phyloP scores from a whole-genome alignment of 1,284 basidiomycete species.

The Caloboletus inedulis region DNA sequence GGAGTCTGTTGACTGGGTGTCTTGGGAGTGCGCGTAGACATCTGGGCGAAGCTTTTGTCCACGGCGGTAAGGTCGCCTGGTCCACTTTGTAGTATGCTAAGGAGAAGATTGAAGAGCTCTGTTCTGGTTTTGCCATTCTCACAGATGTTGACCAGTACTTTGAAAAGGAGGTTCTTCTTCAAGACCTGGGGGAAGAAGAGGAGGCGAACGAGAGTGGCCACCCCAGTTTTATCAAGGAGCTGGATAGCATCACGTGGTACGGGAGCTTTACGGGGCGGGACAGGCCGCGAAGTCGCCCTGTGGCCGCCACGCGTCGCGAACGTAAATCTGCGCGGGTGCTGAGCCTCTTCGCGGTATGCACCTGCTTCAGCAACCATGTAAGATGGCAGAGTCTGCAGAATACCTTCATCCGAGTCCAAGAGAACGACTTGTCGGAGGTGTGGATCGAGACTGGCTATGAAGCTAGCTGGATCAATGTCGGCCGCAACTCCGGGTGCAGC shows the following conservation, averaged over 20 bases:
- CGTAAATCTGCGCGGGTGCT: constrained; percentile 38
- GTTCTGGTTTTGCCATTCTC: constrained; percentile 91
- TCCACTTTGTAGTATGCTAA: constrained; percentile 93
- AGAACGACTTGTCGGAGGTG: constrained; percentile 83
- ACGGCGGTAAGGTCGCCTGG: constrained; percentile 89
- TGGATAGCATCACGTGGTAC: constrained; percentile 85
- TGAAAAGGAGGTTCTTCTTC: constrained; percentile 82
- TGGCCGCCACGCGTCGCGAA: constrained; percentile 38
- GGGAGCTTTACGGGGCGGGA: constrained; percentile 47
- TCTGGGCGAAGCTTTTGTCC: constrained; percentile 91
- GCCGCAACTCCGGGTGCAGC: constrained; percentile 47
- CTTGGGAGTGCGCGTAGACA: constrained; percentile 76
- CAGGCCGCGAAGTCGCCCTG: constrained; percentile 31
- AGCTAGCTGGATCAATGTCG: constrained; percentile 83
- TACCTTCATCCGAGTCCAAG: constrained; percentile 81
- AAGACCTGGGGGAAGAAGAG: constrained; percentile 96
- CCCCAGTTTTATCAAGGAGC: constrained; percentile 87
- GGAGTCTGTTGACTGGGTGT: constrained; percentile 51
- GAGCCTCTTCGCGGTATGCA: constrained; percentile 53
- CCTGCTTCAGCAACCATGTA: constrained; percentile 83
- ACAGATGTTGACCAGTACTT: constrained; percentile 92
- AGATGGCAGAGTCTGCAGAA: constrained; percentile 76
- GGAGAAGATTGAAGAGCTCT: constrained; percentile 90
- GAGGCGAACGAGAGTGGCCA: constrained; percentile 88
- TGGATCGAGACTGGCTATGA: constrained; percentile 85